A percentile compares a stretch with the other conserved stretches of the same genome.
Conservation (phyloP, 2,329 filamentous ascomycete species). For the Aspergillus arachidicola region DNA sequence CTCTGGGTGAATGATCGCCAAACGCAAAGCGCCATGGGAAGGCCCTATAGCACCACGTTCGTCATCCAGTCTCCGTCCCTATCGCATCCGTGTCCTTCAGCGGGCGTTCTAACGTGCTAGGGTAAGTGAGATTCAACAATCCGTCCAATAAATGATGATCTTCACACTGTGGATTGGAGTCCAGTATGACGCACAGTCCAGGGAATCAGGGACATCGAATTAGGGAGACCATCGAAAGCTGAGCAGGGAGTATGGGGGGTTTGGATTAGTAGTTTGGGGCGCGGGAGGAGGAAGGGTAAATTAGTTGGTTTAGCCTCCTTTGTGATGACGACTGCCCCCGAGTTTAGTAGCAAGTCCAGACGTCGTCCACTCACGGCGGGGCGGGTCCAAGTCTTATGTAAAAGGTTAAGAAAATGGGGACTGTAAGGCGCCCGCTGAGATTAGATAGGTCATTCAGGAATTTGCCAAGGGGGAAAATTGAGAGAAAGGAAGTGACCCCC, state of each 20-base stretch:
- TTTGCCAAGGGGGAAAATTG: neutral
- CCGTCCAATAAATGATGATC: neutral
- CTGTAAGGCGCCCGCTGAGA: neutral
- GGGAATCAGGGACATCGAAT: neutral
- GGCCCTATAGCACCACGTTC: slow-evolving; percentile 39
- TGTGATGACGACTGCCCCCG: slow-evolving; percentile 20
- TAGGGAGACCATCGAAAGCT: neutral
- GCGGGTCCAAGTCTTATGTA: slow-evolving; percentile 2
- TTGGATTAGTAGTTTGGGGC: neutral
- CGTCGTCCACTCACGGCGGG: slow-evolving; percentile 3
- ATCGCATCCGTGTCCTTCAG: slow-evolving; percentile 28
- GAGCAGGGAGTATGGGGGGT: neutral
- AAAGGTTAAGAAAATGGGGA: neutral
- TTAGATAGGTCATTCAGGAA: neutral
- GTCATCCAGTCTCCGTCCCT: slow-evolving; percentile 33
- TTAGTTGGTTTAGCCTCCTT: slow-evolving; percentile 14
- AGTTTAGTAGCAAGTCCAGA: slow-evolving; percentile 2
- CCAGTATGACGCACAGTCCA: neutral
- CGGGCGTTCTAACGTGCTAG: neutral
- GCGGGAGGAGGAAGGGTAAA: slow-evolving; percentile 14
- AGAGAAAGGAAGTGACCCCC: neutral
- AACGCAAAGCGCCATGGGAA: slow-evolving; percentile 40
- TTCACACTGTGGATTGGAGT: too few species aligned
- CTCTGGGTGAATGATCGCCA: slow-evolving; percentile 30
- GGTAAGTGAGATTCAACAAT: slow-evolving; percentile 2